These are phyloP conservation scores for Lophium mytilinum DNA, from an alignment of 495 filamentous ascomycete species.

Conservation along the genomic window DNA sequence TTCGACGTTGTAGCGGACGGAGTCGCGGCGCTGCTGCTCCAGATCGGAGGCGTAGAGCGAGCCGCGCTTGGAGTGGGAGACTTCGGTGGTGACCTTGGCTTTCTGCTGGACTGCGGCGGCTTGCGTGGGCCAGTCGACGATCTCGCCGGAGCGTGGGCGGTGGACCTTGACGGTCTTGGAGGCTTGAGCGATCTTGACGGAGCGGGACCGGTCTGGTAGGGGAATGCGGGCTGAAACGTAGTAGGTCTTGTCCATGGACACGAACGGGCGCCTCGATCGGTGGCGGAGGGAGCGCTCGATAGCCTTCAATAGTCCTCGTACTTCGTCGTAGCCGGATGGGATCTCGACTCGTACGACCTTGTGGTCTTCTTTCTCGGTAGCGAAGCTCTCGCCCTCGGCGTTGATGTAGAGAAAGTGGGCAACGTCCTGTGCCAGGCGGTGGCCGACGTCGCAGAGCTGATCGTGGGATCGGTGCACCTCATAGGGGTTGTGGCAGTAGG, in stretches of 20 bases:
- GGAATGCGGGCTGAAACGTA: conserved; percentile 24
- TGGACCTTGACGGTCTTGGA: conserved; percentile 10
- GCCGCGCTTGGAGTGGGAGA: conserved; percentile 22
- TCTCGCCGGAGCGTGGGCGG: conserved; percentile 24
- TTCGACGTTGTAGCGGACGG: conserved; percentile 28
- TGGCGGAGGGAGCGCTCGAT: conserved; percentile 27
- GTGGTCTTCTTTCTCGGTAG: conserved; percentile 25
- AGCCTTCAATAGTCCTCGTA: conserved; percentile 28
- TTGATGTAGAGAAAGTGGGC: conserved; percentile 30
- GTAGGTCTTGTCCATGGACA: conserved; percentile 30
- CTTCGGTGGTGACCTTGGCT: conserved; percentile 7
- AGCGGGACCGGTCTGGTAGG: conserved; percentile 6
- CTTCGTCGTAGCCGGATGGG: conserved; percentile 28
- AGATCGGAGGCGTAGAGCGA: conserved; percentile 33
- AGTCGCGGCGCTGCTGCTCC: conserved; percentile 20
- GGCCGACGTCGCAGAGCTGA: conserved; percentile 29
- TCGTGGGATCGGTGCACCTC: conserved; percentile 24
- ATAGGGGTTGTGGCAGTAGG: conserved; percentile 30
- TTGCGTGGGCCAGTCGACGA: conserved; percentile 23
- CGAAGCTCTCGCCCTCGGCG: conserved; percentile 30
- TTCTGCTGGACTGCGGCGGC: not conserved
- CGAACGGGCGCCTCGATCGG: conserved; percentile 23
- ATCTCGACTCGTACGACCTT: conserved; percentile 34
- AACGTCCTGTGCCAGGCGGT: conserved; percentile 30
- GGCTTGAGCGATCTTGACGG: conserved; percentile 21